Evolutionary conservation across 2,329 filamentous ascomycete genomes (phyloP).

Genomic region (Diaporthe vaccinii): DNA sequence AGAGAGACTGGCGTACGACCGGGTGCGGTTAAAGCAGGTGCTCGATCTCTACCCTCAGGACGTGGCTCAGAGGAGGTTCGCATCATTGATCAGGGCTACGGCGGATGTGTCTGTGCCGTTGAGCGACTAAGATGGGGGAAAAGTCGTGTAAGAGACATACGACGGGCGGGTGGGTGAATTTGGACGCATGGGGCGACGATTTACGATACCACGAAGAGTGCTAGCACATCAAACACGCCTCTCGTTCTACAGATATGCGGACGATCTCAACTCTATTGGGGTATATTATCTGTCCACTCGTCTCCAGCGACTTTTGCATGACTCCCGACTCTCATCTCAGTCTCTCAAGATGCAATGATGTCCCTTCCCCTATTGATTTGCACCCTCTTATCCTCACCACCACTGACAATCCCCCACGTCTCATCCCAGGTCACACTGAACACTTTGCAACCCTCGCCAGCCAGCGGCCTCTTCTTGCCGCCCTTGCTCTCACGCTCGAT

Average conservation of each 20-base stretch:
- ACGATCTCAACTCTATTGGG: constrained; percentile 41
- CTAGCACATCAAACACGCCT: constrained; percentile 12
- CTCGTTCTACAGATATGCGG: constrained; percentile 8
- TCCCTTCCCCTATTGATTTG: constrained; percentile 85
- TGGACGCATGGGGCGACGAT: constrained; percentile 3
- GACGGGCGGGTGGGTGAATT: not conserved
- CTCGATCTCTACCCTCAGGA: constrained; percentile 51
- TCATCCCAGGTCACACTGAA: constrained; percentile 90
- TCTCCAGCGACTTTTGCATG: constrained; percentile 13
- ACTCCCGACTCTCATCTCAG: not conserved
- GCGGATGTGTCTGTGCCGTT: constrained; percentile 22
- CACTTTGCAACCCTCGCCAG: constrained; percentile 90
- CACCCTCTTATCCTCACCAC: constrained; percentile 92
- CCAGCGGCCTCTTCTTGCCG: constrained; percentile 73
- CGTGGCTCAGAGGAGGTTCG: constrained; percentile 46
- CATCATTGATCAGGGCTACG: constrained; percentile 46
- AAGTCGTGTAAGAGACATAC: not conserved
- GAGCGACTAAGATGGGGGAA: not conserved
- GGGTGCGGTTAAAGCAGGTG: constrained; percentile 60
- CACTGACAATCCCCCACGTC: constrained; percentile 89
- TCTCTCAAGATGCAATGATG: constrained; percentile 55
- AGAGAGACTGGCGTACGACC: constrained; percentile 66
- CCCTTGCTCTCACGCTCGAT: constrained; percentile 82
- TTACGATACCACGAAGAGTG: constrained; percentile 32
- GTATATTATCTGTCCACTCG: constrained; percentile 42